Evolutionary conservation across 345 rosid species (phyloP), one percentile per base, ranked within the genome.

Genomic region (Moricandia arvensis): DNA sequence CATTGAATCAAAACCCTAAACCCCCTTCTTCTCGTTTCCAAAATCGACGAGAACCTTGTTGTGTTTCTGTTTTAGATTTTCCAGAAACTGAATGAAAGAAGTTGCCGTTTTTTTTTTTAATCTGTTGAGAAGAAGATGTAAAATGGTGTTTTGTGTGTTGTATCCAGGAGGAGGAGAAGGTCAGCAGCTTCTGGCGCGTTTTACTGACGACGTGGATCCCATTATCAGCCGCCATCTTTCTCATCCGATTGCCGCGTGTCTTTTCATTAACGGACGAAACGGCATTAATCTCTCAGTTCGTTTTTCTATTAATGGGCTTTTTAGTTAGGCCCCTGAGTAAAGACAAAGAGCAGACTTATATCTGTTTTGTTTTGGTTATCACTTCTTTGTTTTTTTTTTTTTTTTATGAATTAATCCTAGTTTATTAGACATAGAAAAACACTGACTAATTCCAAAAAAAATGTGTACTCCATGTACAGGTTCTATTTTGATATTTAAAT

Each of bases 1-100:
- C 98, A 94, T 94, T 61, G 81, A 30, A 38, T 66, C 6, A 38
- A 62, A 51, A 11, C 49, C 75, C 35, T 45, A 51, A 68, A 73
- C 53, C 65, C 31, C 7, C 3, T 47, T 47, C 51, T n/a, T 71
- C 6, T 41, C 3, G n/a, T 47, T 29, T 17, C 0, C 27, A 43
- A 30, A 66, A 35, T 16, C 62, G 26, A 65, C 8, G 13, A 64
- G 15, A 5, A 6, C 1, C 11, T 53, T 54, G 8, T 33, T 8
- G 24, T 31, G 5, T 68, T 51, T 45, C 18, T 62, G 73, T 75
- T 24, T 33, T 12, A 34, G 13, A 54, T 27, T 43, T 68, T 75
- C 62, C 33, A 35, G 64, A 60, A 29, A 27, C 4, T 29, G 54
- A 18, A 16, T 34, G 49, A 33, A 3, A 62, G 45, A 3, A 62